phyloP scores from a whole-genome alignment of 331 rosid genomes.

The Dryas integrifolia region DNA sequence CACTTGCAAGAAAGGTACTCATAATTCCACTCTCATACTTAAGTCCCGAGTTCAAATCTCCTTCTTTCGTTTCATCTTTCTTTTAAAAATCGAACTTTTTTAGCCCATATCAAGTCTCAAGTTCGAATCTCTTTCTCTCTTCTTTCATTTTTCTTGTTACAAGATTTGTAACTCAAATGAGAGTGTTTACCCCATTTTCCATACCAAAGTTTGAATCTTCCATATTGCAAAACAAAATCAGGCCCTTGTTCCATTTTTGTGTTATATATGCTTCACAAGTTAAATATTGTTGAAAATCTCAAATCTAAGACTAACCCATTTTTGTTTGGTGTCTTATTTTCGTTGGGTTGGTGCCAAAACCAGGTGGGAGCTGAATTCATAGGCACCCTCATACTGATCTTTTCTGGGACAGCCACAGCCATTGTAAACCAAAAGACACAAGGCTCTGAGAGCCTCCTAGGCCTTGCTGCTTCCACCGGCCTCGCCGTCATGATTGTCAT shows the following conservation, averaged over 20 bases:
- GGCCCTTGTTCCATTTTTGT: neutral
- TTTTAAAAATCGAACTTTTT: no score
- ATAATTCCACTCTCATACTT: no score
- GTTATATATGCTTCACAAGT: neutral
- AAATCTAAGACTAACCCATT: constrained; percentile 9
- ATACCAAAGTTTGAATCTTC: neutral
- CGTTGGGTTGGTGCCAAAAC: constrained; percentile 13
- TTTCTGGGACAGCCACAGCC: constrained; percentile 72
- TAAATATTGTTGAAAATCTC: neutral
- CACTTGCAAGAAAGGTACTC: constrained; percentile 69
- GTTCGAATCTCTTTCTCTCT: no score
- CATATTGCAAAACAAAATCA: no score
- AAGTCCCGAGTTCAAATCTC: neutral
- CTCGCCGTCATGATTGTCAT: constrained; percentile 78
- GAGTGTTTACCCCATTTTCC: neutral
- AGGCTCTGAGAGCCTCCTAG: constrained; percentile 60
- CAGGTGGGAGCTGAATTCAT: constrained; percentile 96
- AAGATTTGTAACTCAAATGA: no score
- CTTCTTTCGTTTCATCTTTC: no score
- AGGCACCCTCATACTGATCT: constrained; percentile 69
- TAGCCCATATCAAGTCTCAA: no score
- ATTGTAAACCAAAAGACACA: constrained; percentile 69
- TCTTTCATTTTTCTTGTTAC: no score
- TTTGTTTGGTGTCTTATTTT: neutral
- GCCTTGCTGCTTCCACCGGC: constrained; percentile 68